Evolutionary conservation across 2,329 filamentous ascomycete species (phyloP), one percentile per base, ranked within the genome.

Genomic region (Aspergillus sp.): DNA sequence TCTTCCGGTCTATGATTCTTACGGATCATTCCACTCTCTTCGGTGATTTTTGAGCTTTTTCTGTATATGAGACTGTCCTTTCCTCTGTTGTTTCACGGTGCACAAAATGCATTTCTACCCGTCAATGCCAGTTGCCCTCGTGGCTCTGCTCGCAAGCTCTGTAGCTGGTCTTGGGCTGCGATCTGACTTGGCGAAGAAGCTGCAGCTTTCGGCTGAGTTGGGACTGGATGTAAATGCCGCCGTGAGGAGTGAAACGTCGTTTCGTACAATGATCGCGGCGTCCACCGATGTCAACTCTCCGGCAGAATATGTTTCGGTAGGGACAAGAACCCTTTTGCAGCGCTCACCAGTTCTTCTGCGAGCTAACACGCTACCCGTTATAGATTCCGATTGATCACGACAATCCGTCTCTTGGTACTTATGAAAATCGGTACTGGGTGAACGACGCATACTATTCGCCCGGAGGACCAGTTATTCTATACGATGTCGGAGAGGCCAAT

Each of bases 381-480:
- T 38, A 38, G 50, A 67, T 76, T 13, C 74, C 71, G 6, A 71
- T 76, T 54, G 72, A 76, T 53, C 74, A 76, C 51, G 62, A 68
- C 7, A 62, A 74, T 54, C 52, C 63, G 8, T 69, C 76, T 13
- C 78, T 80, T 60, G 81, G 75, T 19, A 86, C 83, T 1, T 86
- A 85, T 69, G 77, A 78, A 54, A 84, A 86, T 70, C 79, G 83
- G 51, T 87, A 84, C 69, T 85, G 82, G 68, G 82, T 85, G 50
- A 83, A 84, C 64, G 75, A 78, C 5, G 79, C 79, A 0, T 84
- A 85, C 70, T 86, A 85, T 68, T 79, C 82, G 64, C 76, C 83
- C 13, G 84, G 84, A 19, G 83, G 83, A 0, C 84, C 82, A 1
- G 77, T 84, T 0, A 80, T 81, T 62, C 66, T 83, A 7, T 83